Percentiles rank a stretch among this genome's conserved stretches.
phyloP scores from a whole-genome alignment of 2,329 filamentous ascomycete genomes.

The Graphium sp. region DNA sequence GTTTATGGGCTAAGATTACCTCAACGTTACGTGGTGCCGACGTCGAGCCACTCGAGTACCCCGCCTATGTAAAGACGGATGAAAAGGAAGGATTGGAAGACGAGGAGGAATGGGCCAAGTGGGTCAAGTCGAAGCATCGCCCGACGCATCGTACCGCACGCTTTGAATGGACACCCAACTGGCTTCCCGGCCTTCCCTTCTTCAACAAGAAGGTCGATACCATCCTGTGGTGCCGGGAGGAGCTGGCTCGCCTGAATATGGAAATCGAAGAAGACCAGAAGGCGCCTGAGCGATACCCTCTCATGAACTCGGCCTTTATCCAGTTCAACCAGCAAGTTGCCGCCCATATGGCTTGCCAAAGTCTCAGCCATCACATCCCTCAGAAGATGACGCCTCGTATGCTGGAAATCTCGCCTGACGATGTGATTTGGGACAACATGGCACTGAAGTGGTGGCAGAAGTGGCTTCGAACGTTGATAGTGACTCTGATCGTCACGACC shows the following conservation, averaged over 20 bases:
- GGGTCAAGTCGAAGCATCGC: conserved; percentile 64
- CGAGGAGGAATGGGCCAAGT: conserved; percentile 63
- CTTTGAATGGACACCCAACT: conserved; percentile 36
- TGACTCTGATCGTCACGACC: conserved; percentile 46
- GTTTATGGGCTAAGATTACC: conserved; percentile 33
- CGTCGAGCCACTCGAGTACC: conserved; percentile 35
- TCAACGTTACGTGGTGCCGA: conserved; percentile 21
- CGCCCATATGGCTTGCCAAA: conserved; percentile 95
- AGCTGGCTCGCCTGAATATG: conserved; percentile 73
- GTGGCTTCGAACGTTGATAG: conserved; percentile 54
- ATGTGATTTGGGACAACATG: conserved; percentile 97
- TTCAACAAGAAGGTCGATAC: conserved; percentile 86
- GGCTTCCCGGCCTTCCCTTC: conserved; percentile 64
- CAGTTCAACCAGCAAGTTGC: conserved; percentile 98
- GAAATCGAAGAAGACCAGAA: conserved; percentile 87
- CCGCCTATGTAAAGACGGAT: conserved; percentile 36
- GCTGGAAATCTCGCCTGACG: conserved; percentile 84
- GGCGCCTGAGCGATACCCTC: conserved; percentile 67
- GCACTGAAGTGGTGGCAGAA: conserved; percentile 87
- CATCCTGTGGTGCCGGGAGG: conserved; percentile 77
- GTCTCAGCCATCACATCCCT: conserved; percentile 76
- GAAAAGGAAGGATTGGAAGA: conserved; percentile 35
- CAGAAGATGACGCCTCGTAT: conserved; percentile 84
- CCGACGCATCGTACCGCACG: conserved; percentile 65
- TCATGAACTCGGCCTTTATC: conserved; percentile 94